Evolutionary conservation across 306 rosid genomes (phyloP).

Genomic region (Hippophae gyantsensis): DNA sequence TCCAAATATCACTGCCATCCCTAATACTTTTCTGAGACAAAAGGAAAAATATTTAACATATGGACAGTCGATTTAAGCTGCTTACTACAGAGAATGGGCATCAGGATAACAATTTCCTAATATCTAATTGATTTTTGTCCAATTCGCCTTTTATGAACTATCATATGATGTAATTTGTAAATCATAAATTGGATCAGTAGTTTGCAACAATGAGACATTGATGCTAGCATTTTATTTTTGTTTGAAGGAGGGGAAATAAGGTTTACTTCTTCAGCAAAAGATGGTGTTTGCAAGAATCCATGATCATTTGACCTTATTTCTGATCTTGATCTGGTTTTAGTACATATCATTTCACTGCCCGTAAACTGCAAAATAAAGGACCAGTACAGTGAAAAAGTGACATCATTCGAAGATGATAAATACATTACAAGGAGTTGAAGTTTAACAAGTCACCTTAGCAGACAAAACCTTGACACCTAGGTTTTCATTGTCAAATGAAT

Average conservation of each 20-base stretch:
- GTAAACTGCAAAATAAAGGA: constrained; percentile 34
- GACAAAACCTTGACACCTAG: constrained; percentile 36
- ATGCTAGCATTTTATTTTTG: neutral
- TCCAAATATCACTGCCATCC: constrained; percentile 29
- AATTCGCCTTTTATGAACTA: too few relatives aligned
- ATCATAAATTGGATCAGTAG: neutral
- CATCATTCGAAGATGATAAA: constrained; percentile 17
- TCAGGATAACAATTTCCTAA: too few relatives aligned
- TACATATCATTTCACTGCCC: constrained; percentile 32
- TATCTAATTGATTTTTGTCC: too few relatives aligned
- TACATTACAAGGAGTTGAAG: constrained; percentile 10
- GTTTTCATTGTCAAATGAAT: constrained; percentile 27
- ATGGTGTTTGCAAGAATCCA: constrained; percentile 25
- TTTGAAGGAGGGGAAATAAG: constrained; percentile 9
- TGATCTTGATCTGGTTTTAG: constrained; percentile 39
- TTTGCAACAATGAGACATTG: neutral
- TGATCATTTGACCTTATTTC: constrained; percentile 34
- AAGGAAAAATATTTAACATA: neutral
- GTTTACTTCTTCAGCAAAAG: constrained; percentile 46
- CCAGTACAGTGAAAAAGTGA: constrained; percentile 3
- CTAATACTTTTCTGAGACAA: constrained; percentile 51
- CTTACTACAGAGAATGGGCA: too few relatives aligned
- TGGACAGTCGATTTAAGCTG: too few relatives aligned
- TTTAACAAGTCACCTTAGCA: constrained; percentile 38
- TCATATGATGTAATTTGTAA: neutral